Conservation (phyloP, 352 stramenopile species). For the Globisporangium perplexum region DNA sequence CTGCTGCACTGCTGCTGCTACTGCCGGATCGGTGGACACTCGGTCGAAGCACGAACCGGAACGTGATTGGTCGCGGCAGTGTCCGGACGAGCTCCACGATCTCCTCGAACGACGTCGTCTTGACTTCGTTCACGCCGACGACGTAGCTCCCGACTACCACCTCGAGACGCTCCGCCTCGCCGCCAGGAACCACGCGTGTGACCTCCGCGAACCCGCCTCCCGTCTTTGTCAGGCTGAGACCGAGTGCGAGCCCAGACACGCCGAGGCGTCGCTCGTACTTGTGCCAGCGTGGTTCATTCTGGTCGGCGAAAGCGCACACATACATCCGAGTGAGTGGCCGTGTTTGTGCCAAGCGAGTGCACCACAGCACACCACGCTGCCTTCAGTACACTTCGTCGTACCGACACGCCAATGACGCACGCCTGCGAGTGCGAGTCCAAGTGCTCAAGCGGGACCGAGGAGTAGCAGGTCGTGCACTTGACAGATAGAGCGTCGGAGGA, state of each 20-base stretch:
- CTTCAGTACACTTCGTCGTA: conserved; percentile 12
- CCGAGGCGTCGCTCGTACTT: conserved; percentile 62
- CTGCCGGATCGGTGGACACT: conserved; percentile 1
- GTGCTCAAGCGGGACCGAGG: conserved; percentile 32
- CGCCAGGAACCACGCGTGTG: conserved; percentile 46
- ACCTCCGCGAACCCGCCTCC: conserved; percentile 66
- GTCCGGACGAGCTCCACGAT: conserved; percentile 56
- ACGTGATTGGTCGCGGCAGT: conserved; percentile 45
- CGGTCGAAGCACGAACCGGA: conserved; percentile 58
- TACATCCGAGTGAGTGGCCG: neutral
- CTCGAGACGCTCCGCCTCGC: conserved; percentile 46
- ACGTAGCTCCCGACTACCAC: conserved; percentile 75
- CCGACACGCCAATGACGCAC: conserved; percentile 40
- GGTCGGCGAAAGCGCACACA: neutral
- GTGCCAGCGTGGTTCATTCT: conserved; percentile 38
- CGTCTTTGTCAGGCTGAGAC: conserved; percentile 69
- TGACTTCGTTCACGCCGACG: conserved; percentile 54
- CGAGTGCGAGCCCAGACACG: conserved; percentile 31
- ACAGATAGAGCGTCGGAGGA: conserved; percentile 19
- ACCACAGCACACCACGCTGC: neutral
- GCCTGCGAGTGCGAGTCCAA: conserved; percentile 58
- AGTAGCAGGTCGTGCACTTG: conserved; percentile 72
- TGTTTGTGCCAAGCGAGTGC: too few relatives aligned
- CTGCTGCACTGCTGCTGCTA: neutral
- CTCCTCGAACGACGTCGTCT: conserved; percentile 64